Percentiles rank a stretch among this genome's conserved stretches.
phyloP scores from a whole-genome alignment of 305 asterid genomes.

The Coffea humblotiana region DNA sequence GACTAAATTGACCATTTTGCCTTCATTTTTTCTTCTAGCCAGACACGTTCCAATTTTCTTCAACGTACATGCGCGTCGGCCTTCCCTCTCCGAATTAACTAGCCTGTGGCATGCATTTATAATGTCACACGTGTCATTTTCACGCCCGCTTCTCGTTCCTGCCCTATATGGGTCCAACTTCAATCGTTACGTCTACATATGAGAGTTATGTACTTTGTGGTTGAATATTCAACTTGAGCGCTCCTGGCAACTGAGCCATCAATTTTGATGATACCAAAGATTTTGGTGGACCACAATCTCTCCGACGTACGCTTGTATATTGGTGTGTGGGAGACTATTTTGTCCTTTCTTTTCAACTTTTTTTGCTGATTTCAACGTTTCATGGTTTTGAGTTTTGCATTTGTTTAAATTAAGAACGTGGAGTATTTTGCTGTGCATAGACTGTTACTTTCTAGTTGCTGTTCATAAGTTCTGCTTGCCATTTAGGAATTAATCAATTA shows the following conservation, averaged over 20 bases:
- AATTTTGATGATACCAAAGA: slow-evolving; percentile 5
- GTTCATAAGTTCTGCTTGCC: neutral
- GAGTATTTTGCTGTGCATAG: neutral
- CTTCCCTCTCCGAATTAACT: too few relatives aligned
- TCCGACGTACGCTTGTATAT: too few relatives aligned
- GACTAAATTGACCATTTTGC: too few relatives aligned
- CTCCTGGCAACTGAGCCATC: neutral
- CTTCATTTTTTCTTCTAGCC: too few relatives aligned
- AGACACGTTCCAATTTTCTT: too few relatives aligned
- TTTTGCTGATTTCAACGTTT: neutral
- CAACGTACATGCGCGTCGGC: too few relatives aligned
- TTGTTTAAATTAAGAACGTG: neutral
- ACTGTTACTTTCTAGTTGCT: neutral
- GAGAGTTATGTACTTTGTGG: neutral
- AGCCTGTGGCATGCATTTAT: too few relatives aligned
- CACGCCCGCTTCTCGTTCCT: too few relatives aligned
- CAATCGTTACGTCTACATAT: neutral
- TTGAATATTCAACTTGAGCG: neutral
- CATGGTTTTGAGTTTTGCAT: neutral
- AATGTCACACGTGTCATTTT: too few relatives aligned
- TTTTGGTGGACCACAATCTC: neutral
- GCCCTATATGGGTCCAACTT: too few relatives aligned
- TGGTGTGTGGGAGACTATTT: neutral
- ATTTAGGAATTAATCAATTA: neutral
- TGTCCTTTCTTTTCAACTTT: neutral